Conservation (phyloP, 306 rosid genomes). For the Cicer judaicum region DNA sequence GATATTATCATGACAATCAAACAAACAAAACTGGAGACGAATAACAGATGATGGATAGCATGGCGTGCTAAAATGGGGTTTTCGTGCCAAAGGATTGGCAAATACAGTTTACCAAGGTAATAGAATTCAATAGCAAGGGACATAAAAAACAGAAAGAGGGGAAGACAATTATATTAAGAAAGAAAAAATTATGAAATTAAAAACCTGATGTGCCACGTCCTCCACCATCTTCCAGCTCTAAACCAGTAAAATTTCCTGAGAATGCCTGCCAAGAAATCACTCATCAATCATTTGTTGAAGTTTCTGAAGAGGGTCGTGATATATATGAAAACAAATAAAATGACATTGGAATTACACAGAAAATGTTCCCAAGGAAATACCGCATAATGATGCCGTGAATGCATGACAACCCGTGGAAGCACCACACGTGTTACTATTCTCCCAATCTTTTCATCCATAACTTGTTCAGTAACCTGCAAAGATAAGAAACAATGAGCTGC, state of each 20-base stretch:
- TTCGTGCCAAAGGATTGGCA: background rate
- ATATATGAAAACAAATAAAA: constrained; percentile 17
- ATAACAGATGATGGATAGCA: background rate
- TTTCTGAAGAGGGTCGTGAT: constrained; percentile 1
- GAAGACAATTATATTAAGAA: constrained; percentile 13
- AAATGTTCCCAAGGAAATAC: constrained; percentile 48
- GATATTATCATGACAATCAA: constrained; percentile 11
- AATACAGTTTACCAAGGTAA: constrained; percentile 13
- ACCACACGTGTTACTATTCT: constrained; percentile 88
- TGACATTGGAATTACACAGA: background rate
- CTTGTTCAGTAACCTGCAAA: constrained; percentile 82
- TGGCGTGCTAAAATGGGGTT: too few relatives aligned
- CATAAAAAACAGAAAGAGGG: constrained; percentile 2
- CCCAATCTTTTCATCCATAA: constrained; percentile 90
- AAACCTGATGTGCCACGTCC: constrained; percentile 97
- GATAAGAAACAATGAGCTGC: constrained; percentile 34
- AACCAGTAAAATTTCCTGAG: constrained; percentile 85
- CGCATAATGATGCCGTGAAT: constrained; percentile 89
- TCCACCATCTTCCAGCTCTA: constrained; percentile 99
- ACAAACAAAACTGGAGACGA: background rate
- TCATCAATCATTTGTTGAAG: constrained; percentile 39
- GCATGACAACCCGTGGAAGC: constrained; percentile 97
- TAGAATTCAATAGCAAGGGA: constrained; percentile 7
- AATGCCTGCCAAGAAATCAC: constrained; percentile 70
- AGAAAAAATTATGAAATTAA: constrained; percentile 5